A percentile compares a stretch with the other conserved stretches of the same genome.
phyloP scores from a whole-genome alignment of 495 filamentous ascomycete genomes.

The Amniculicola lignicola region DNA sequence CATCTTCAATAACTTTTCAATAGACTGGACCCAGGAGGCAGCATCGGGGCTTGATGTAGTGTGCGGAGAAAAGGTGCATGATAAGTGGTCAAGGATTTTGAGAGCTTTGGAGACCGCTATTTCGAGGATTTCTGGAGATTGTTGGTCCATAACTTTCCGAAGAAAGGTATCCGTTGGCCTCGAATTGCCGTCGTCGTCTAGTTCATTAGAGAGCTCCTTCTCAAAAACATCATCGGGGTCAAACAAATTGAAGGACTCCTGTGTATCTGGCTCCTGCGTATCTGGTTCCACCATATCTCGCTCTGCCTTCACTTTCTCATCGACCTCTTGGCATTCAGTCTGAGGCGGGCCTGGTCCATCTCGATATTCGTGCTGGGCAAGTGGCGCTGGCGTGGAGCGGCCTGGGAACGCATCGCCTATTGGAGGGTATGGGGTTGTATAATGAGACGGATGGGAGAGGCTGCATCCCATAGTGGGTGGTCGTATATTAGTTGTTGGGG shows the following conservation, averaged over 20 bases:
- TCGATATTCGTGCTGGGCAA: no score
- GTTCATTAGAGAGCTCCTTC: constrained; percentile 6
- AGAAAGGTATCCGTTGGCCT: constrained; percentile 28
- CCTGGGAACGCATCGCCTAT: no score
- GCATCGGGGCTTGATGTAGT: constrained; percentile 38
- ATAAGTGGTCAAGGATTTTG: constrained; percentile 3
- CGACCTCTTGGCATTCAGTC: no score
- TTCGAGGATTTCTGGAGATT: constrained; percentile 43
- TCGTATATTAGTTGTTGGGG: no score
- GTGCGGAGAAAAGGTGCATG: constrained; percentile 35
- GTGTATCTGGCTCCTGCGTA: neutral
- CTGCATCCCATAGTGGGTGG: no score
- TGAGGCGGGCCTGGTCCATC: no score
- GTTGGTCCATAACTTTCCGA: constrained; percentile 41
- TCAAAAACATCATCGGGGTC: constrained; percentile 8
- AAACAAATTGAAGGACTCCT: constrained; percentile 5
- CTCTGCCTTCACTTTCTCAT: neutral
- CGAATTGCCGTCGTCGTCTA: neutral
- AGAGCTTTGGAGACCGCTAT: constrained; percentile 42
- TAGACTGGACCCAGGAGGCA: constrained; percentile 45
- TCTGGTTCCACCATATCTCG: neutral
- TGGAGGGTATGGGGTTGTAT: no score
- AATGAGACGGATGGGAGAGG: no score
- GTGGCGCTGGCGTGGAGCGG: no score
- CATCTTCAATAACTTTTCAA: constrained; percentile 44